Conservation (phyloP, 768 basidiomycete species). For the Boletellus ananas region DNA sequence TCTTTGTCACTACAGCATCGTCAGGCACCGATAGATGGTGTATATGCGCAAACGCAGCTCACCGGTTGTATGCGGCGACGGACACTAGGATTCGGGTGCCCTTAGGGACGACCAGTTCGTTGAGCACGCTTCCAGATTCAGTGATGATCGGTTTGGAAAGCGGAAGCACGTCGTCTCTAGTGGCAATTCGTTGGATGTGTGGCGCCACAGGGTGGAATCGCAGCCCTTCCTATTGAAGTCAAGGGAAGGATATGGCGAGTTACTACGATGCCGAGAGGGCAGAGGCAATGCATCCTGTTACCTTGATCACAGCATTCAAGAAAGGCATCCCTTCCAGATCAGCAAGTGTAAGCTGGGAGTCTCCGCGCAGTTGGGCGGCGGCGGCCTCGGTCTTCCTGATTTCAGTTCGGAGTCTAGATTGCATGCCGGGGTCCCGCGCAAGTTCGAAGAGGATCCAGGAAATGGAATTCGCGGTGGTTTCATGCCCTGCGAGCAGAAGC, state of each 20-base stretch:
- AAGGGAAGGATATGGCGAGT: not conserved
- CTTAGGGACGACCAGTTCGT: not conserved
- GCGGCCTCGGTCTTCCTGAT: not conserved
- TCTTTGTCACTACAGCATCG: conserved; percentile 18
- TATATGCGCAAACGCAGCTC: not conserved
- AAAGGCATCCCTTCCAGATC: not conserved
- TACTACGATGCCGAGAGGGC: not conserved
- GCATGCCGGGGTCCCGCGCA: not conserved
- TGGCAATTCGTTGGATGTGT: not conserved
- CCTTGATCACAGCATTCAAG: not conserved
- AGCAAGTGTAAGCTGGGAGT: not conserved
- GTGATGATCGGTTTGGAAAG: not conserved
- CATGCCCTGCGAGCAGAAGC: not conserved
- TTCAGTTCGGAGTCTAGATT: not conserved
- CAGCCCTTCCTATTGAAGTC: not conserved
- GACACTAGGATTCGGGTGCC: not conserved
- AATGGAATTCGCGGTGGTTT: not conserved
- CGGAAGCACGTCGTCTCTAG: not conserved
- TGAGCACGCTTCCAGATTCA: not conserved
- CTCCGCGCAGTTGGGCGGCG: not conserved
- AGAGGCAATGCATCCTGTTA: not conserved
- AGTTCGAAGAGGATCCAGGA: not conserved
- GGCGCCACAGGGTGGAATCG: not conserved
- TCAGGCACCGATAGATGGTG: not conserved
- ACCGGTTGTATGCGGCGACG: not conserved